Conservation (phyloP, 805 yeast species). For the Danielozyma ontarioensis region DNA sequence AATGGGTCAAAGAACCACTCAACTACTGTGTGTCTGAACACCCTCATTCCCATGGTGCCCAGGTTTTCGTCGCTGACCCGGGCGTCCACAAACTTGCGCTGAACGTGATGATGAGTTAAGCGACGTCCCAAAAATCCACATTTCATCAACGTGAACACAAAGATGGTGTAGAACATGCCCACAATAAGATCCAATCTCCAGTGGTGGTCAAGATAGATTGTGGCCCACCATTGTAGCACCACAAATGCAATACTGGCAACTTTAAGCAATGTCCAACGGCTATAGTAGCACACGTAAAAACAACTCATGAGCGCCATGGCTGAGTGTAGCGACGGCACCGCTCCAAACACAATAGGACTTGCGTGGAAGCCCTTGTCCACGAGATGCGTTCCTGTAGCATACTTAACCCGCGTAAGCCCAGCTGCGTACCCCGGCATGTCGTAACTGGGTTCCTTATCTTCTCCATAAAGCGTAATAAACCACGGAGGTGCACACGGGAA, state of each 20-base stretch:
- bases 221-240: constrained; percentile 66
- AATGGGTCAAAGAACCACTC: constrained; percentile 51
- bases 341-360: constrained; percentile 67
- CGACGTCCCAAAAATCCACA: constrained; percentile 9
- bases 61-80: constrained; percentile 36
- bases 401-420: constrained; percentile 61
- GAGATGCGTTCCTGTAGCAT: constrained; percentile 56
- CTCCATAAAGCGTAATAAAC: constrained; percentile 61
- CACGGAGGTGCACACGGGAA: constrained; percentile 76
- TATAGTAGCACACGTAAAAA: constrained; percentile 37
- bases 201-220: constrained; percentile 69
- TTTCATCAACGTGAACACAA: constrained; percentile 36
- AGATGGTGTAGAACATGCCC: constrained; percentile 50
- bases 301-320: constrained; percentile 57
- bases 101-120: constrained; percentile 17
- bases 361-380: constrained; percentile 60
- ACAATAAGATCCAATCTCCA: constrained; percentile 58
- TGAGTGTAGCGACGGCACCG: constrained; percentile 57
- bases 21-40: constrained; percentile 44
- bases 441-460: constrained; percentile 50
- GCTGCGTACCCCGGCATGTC: constrained; percentile 68
- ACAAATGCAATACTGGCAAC: constrained; percentile 40
- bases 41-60: constrained; percentile 60
- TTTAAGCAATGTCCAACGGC: constrained; percentile 30
- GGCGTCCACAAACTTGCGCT: constrained; percentile 33